These are phyloP conservation scores for Suillus discolor DNA, from an alignment of 768 basidiomycete genomes.

Conservation along the genomic window DNA sequence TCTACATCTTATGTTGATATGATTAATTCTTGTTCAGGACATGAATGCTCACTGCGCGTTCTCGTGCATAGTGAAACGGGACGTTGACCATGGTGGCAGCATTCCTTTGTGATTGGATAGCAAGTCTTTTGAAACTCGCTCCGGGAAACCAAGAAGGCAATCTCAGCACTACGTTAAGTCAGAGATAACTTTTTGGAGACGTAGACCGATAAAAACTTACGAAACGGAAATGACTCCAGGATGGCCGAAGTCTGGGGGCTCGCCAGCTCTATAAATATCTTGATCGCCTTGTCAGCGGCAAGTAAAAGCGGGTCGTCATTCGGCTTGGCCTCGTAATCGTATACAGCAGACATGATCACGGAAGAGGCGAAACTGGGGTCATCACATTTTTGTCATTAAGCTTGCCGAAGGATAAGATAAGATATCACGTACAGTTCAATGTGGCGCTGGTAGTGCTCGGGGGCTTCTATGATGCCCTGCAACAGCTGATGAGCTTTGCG, in stretches of 20 bases:
- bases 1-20: conserved; percentile 13
- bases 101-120: conserved; percentile 30
- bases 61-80: conserved; percentile 32
- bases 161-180: conserved; percentile 27
- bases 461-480: conserved; percentile 22
- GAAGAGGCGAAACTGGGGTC: conserved; percentile 32
- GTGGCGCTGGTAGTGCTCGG: conserved; percentile 29
- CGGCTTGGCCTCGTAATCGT: conserved; percentile 33
- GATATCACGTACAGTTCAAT: conserved; percentile 30
- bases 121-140: conserved; percentile 33
- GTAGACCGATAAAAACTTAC: conserved; percentile 24
- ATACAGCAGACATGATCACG: conserved; percentile 35
- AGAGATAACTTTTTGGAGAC: conserved; percentile 9
- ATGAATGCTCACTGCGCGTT: conserved; percentile 23
- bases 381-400: not conserved
- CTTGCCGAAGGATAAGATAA: not conserved
- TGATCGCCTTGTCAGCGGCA: conserved; percentile 32
- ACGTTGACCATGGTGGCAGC: conserved; percentile 30
- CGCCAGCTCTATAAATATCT: conserved; percentile 25
- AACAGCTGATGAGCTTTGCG: conserved; percentile 32
- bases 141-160: conserved; percentile 39
- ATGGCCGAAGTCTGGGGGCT: conserved; percentile 27
- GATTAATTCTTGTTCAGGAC: not conserved
- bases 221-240: conserved; percentile 34
- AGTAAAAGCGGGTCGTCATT: conserved; percentile 30